Evolutionary conservation across 2,329 filamentous ascomycete species (phyloP), one percentile per base, ranked within the genome.

Genomic region (Drechslerella stenobrocha): DNA sequence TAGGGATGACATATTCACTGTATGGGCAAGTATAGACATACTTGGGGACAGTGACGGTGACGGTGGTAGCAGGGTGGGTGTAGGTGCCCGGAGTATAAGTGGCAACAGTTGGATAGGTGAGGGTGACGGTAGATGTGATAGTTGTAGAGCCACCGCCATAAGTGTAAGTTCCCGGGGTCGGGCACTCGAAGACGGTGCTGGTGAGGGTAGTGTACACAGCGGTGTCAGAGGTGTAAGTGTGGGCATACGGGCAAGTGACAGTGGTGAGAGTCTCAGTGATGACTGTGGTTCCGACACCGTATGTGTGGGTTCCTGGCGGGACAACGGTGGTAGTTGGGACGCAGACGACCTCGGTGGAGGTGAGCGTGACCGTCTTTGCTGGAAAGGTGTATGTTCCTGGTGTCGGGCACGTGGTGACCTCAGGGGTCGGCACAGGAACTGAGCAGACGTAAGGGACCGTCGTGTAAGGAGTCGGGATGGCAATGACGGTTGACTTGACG

Each of bases 361-460:
- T 84, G 71, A 90, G 78, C 69, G 83, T 86, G 71, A 88, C 75
- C 70, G 87, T 91, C 72, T 82, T 87, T 65, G 87, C 86, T 72
- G 85, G 84, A 80, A 89, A 84, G 72, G 87, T 89, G 80, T 90
- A 90, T 70, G 82, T 83, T 77, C 87, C 87, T 28, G 87, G 83
- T 45, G 84, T 85, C 55, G 83, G 78, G 81, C 81, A 86, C 47
- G 76, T 78, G 70, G 79, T 81, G 53, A 80, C 76, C 51, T 76
- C 75, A 40, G 79, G 77, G 37, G 80, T 82, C 50, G 81, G 81
- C 55, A 81, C 76, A 37, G 72, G 70, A 8, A 70, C 37, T 7
- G 70, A 52, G 11, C 52, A 58, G 24, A 72, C 40, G 9, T 70
- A 71, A 37, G 73, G 63, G 28, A 65, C 70, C 3, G 73, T 70